phyloP scores from a whole-genome alignment of 805 yeast species.

The Ogataea polymorpha region DNA sequence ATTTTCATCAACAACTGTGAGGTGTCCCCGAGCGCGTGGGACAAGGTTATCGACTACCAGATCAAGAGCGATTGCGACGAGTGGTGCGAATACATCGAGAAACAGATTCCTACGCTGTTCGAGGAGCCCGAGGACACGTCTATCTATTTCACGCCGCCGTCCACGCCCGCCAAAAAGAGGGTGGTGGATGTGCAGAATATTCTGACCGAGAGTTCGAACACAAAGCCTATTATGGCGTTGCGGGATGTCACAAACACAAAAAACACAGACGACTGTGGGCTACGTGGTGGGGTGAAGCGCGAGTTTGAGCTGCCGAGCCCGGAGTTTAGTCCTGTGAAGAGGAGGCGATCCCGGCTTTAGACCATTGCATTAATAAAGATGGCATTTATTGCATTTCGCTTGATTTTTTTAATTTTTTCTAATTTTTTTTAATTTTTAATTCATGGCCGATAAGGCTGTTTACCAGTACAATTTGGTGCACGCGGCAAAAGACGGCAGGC shows the following conservation, averaged over 20 bases:
- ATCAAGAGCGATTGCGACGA: slow-evolving; percentile 76
- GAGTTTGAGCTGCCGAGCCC: slow-evolving; percentile 7
- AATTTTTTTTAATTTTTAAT: background rate
- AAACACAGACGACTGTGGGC: too few species aligned
- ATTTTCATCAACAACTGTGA: slow-evolving; percentile 71
- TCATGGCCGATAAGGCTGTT: slow-evolving; percentile 8
- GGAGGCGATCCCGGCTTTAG: background rate
- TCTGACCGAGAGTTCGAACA: background rate
- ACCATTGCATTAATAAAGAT: background rate
- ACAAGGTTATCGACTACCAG: slow-evolving; percentile 72
- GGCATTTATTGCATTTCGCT: background rate
- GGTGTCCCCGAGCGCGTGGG: slow-evolving; percentile 63
- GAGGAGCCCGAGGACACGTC: slow-evolving; percentile 29
- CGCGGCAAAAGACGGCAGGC: slow-evolving; percentile 6
- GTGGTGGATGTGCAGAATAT: slow-evolving; percentile 4
- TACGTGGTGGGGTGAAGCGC: too few species aligned
- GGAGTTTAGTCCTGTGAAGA: slow-evolving; percentile 9
- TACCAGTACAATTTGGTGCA: slow-evolving; percentile 23
- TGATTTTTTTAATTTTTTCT: background rate
- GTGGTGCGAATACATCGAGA: slow-evolving; percentile 60
- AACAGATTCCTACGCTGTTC: slow-evolving; percentile 60
- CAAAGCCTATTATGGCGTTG: background rate
- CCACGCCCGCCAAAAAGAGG: slow-evolving; percentile 18
- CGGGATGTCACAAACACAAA: slow-evolving; percentile 3
- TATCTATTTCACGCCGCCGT: slow-evolving; percentile 22